A percentile compares a stretch with the other conserved stretches of the same genome.
Evolutionary conservation across 2,329 filamentous ascomycete species (phyloP).

Genomic region (Aspergillus persii): DNA sequence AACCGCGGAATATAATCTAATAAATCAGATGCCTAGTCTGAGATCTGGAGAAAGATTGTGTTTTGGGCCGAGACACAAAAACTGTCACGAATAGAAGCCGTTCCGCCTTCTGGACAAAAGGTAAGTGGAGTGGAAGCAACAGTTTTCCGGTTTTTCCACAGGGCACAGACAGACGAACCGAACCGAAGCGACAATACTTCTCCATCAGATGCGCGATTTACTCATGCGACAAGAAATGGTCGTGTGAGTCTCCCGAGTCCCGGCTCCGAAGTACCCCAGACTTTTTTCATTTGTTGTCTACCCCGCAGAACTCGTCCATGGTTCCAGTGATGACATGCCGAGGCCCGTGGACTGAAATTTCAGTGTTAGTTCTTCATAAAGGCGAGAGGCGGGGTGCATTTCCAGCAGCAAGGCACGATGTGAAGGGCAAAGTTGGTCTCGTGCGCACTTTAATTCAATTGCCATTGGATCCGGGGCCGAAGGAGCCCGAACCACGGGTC

Average conservation of each 20-base stretch:
- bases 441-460: neutral
- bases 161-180: too few relatives aligned
- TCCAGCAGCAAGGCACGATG: neutral
- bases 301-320: neutral
- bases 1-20: neutral
- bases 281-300: neutral
- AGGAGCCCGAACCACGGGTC: neutral
- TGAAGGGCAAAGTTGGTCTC: neutral
- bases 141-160: too few relatives aligned
- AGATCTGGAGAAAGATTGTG: neutral
- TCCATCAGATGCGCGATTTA: neutral
- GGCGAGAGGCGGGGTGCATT: neutral
- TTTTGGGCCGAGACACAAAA: neutral
- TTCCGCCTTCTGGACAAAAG: neutral
- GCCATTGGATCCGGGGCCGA: neutral
- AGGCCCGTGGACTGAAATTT: neutral
- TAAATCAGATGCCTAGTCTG: neutral
- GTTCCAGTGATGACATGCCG: neutral
- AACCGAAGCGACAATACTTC: neutral
- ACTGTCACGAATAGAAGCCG: neutral
- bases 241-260: neutral
- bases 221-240: neutral
- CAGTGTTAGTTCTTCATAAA: neutral
- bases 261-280: neutral
- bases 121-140: neutral